Base-by-base conservation (phyloP, 2,329 filamentous ascomycete genomes). In the Fusarium tuaranense region DNA sequence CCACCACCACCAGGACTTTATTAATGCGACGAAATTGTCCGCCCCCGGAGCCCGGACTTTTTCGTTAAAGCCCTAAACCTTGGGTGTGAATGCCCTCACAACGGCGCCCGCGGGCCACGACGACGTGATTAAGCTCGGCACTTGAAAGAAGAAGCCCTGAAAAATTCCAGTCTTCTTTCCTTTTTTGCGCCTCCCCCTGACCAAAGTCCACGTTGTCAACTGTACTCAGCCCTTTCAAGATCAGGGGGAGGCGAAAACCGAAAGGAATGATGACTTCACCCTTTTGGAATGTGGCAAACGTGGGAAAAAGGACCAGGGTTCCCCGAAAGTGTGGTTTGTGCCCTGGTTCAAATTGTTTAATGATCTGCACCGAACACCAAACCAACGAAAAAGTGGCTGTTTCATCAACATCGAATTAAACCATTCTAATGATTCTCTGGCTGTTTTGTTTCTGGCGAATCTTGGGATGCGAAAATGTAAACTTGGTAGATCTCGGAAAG, bases 251-350 rank as follows among this genome's bases (percentile, higher is more conserved):
- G 72, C 71, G 67, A 70, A 77, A 77, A 75, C 59, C 44, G n/a
- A 36, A 36, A 16, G 32, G 30, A 39, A 59, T 59, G 57, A 59
- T 73, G 76, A 68, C 68, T 76, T 78, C 64, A 70, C 73, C 71
- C n/a, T 57, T 64, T 68, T 38, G 68, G 74, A 63, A 77, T 78
- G 76, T 77, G 76, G 74, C 76, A 75, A 78, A 76, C 65, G 67
- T 68, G 58, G 44, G 53, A 32, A 5, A 32, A 34, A 34, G 48
- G 57, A 64, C 30, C 22, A 36, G 48, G 59, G 39, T 44, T 57
- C 55, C 22, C 22, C 14, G 20, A 44, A 22, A 16, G n/a, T 34
- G 53, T 38, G 38, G 14, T 13, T 12, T 13, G 20, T 25, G 32
- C 27, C 41, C 34, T 55, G 61, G 51, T 53, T 63, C 44, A 30